Percentiles rank a stretch among this genome's conserved stretches.
Evolutionary conservation across 2,329 filamentous ascomycete genomes (phyloP).

Genomic region (Talaromyces rugulosus): DNA sequence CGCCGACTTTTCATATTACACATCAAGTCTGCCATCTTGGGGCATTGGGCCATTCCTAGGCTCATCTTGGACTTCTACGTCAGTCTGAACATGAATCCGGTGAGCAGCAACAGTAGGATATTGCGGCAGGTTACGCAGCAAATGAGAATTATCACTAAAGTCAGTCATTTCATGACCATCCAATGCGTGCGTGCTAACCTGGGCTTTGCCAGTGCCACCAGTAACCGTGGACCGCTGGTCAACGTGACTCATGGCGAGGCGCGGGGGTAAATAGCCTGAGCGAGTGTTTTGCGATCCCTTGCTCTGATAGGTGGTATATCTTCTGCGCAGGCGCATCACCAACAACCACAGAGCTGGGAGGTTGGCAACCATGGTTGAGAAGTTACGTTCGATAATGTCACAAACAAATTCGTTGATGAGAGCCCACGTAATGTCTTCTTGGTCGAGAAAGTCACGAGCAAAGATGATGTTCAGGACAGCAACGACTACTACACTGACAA

Average conservation of each 20-base stretch:
- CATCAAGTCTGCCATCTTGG: no score
- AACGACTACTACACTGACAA: not conserved
- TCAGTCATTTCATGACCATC: no score
- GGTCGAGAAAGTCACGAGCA: not conserved
- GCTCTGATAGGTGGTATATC: not conserved
- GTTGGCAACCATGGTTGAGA: not conserved
- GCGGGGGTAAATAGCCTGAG: no score
- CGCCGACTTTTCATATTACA: no score
- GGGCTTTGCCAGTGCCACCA: no score
- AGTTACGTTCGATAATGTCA: not conserved
- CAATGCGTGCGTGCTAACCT: no score
- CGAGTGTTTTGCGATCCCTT: not conserved
- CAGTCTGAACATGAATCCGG: not conserved
- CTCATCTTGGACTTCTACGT: not conserved
- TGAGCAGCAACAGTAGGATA: not conserved
- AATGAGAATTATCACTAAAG: no score
- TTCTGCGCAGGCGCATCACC: not conserved
- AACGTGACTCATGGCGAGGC: no score
- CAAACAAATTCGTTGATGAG: not conserved
- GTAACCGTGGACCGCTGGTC: no score
- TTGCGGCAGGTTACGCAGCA: not conserved
- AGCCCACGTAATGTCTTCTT: not conserved
- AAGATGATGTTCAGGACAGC: not conserved
- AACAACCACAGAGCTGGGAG: constrained; percentile 3
- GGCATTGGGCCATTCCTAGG: not conserved